These are phyloP conservation scores for Neurospora sp. DNA, from an alignment of 2,329 filamentous ascomycete genomes.

Conservation along the genomic window DNA sequence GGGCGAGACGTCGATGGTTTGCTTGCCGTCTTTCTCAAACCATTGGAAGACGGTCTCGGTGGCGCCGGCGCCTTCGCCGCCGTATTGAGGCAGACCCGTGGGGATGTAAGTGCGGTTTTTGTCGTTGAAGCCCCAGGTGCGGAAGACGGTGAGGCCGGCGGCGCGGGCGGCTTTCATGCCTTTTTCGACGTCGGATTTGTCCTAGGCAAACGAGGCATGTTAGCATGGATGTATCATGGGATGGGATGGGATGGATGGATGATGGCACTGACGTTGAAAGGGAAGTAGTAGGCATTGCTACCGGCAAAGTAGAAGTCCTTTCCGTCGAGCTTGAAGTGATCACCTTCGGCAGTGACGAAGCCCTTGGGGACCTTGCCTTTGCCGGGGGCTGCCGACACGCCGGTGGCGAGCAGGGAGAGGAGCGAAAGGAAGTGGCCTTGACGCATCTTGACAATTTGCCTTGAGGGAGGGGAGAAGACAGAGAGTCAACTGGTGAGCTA, in stretches of 20 bases:
- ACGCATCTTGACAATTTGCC: neutral
- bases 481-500: neutral
- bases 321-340: slow-evolving; percentile 42
- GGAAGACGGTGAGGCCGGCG: slow-evolving; percentile 41
- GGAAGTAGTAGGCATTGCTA: slow-evolving; percentile 47
- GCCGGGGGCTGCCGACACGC: slow-evolving; percentile 10
- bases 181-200: slow-evolving; percentile 35
- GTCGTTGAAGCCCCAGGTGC: slow-evolving; percentile 50
- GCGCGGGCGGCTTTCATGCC: slow-evolving; percentile 35
- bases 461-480: neutral
- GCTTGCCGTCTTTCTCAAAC: slow-evolving; percentile 26
- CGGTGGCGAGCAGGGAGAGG: slow-evolving; percentile 7
- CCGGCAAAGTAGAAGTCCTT: slow-evolving; percentile 47
- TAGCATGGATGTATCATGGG: neutral
- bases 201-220: slow-evolving; percentile 20
- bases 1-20: slow-evolving; percentile 31
- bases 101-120: slow-evolving; percentile 38
- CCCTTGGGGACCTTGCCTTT: slow-evolving; percentile 18
- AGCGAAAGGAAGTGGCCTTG: slow-evolving; percentile 4
- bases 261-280: slow-evolving; percentile 33
- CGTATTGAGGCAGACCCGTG: slow-evolving; percentile 40
- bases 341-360: slow-evolving; percentile 39
- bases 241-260: neutral
- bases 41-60: slow-evolving; percentile 36
- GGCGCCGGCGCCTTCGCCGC: slow-evolving; percentile 35